These are phyloP conservation scores for Fagus sylvatica DNA, from an alignment of 306 rosid genomes.

Conservation along the genomic window DNA sequence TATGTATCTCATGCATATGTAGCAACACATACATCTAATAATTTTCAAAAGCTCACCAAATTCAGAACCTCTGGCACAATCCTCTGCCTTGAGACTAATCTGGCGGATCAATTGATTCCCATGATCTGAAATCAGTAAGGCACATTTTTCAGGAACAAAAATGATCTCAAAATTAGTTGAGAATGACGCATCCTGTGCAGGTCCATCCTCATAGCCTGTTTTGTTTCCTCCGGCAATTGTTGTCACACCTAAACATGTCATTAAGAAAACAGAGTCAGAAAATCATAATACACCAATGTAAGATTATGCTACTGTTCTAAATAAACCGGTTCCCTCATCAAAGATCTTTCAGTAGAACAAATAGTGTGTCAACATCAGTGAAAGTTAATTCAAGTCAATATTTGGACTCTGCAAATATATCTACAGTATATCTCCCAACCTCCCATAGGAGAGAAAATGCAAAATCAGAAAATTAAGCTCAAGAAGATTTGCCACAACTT, in stretches of 20 bases:
- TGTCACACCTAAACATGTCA: conserved; percentile 55
- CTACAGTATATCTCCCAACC: neutral
- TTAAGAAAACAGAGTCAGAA: conserved; percentile 11
- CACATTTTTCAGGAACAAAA: conserved; percentile 51
- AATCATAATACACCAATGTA: neutral
- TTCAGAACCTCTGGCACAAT: conserved; percentile 45
- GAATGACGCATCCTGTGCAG: conserved; percentile 64
- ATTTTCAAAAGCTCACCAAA: conserved; percentile 48
- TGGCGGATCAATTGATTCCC: conserved; percentile 50
- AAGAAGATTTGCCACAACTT: neutral
- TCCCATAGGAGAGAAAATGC: neutral
- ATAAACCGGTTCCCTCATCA: neutral
- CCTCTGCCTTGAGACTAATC: conserved; percentile 65
- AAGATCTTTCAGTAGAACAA: neutral
- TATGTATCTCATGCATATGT: neutral
- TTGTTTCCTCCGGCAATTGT: conserved; percentile 70
- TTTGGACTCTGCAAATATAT: neutral
- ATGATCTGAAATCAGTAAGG: conserved; percentile 58
- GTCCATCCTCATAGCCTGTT: conserved; percentile 49
- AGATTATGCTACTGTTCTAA: neutral
- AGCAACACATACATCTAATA: neutral
- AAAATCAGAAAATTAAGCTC: neutral
- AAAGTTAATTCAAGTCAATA: neutral
- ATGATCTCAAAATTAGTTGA: conserved; percentile 53
- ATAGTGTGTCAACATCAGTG: neutral